Conservation (phyloP, 2,329 filamentous ascomycete species). For the Thyridium curvatum region DNA sequence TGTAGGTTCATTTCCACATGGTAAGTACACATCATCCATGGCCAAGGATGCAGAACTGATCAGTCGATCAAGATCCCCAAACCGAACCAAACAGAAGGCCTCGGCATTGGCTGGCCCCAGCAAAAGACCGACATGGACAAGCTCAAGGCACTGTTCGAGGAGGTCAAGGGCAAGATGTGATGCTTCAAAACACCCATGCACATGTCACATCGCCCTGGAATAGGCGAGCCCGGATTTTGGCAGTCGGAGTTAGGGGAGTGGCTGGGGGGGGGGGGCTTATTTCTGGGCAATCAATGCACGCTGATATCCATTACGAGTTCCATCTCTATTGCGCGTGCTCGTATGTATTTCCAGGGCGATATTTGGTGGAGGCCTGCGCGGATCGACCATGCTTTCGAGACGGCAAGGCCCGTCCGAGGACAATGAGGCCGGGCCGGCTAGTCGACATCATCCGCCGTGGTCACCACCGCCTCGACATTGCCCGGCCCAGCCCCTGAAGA, state of each 20-base stretch:
- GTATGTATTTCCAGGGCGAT: too few relatives aligned
- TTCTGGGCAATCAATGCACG: too few relatives aligned
- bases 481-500: constrained; percentile 7
- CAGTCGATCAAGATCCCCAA: constrained; percentile 70
- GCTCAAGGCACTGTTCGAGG: constrained; percentile 72
- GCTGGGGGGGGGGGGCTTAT: not conserved
- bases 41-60: not conserved
- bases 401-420: too few relatives aligned
- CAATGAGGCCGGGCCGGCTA: too few relatives aligned
- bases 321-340: too few relatives aligned
- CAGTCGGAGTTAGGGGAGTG: too few relatives aligned
- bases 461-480: constrained; percentile 18
- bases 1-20: constrained; percentile 87
- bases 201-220: too few relatives aligned
- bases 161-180: constrained; percentile 85
- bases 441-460: constrained; percentile 39
- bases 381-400: too few relatives aligned
- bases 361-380: too few relatives aligned
- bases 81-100: constrained; percentile 74
- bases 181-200: too few relatives aligned
- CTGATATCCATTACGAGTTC: too few relatives aligned
- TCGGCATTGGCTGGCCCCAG: constrained; percentile 75
- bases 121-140: constrained; percentile 73
- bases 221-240: not conserved
- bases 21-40: constrained; percentile 36